Evolutionary conservation across 2,329 filamentous ascomycete species (phyloP), one percentile per base, ranked within the genome.

Genomic region (Pleomassaria siparia): DNA sequence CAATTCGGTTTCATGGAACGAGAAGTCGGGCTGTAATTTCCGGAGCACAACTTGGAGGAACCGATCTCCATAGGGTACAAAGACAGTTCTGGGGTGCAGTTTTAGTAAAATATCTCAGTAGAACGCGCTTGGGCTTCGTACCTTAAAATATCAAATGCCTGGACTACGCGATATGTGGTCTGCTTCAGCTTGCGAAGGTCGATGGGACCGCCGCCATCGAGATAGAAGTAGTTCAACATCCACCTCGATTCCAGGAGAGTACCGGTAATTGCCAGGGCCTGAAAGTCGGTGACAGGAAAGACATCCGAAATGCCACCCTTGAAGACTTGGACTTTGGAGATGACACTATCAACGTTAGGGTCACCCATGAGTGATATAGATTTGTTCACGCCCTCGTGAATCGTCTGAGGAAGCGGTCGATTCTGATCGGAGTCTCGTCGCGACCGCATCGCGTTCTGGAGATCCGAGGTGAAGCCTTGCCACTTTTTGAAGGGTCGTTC

Each of bases 191-290:
- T 65, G 12, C 59, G 56, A 10, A 66, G 55, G 44, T 69, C 64
- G 2, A 69, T 49, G 4, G 62, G 58, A 4, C 64, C 66, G 22
- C 48, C 43, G 21, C 63, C 63, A 24, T 66, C 63, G 4, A 68
- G 49, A 40, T 61, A 68, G 54, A 68, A 68, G 51, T 68, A 66
- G 48, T 69, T 67, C 9, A 68, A 53, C 66, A 67, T 67, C 64
- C 64, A 67, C 37, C 53, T 64, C 8, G 65, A 67, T 36, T 67
- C 63, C 13, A 67, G 53, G 4, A 69, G 47, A 3, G 63, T 64
- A 8, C 64, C 65, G 11, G 64, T 69, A 29, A 69, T 67, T 13
- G 64, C 65, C 9, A 69, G 60, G 12, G 56, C 44, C 50, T 69
- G 65, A 48, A 67, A 69, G 40, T 69, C 64, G 2, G 65, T 69